A percentile compares a stretch with the other conserved stretches of the same genome.
Evolutionary conservation across 2,329 filamentous ascomycete species (phyloP).

Genomic region (Calonectria honghensis): DNA sequence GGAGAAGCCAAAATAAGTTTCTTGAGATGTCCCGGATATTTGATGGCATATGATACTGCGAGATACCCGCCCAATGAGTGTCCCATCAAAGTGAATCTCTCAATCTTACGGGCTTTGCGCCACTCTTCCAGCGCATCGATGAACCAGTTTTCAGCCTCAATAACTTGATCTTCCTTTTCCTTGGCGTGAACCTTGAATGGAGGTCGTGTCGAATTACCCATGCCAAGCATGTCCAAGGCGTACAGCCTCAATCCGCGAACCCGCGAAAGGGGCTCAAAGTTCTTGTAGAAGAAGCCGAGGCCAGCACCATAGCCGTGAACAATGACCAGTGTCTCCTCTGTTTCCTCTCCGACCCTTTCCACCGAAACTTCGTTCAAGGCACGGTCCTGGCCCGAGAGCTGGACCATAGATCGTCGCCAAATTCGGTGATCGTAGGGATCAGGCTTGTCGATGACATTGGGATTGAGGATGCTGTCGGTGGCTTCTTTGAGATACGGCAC

Average conservation of each 20-base stretch:
- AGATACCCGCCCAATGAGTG: constrained; percentile 97
- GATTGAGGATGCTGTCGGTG: constrained; percentile 77
- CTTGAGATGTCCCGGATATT: constrained; percentile 95
- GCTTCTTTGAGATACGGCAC: constrained; percentile 89
- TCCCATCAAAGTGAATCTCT: constrained; percentile 93
- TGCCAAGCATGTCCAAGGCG: constrained; percentile 94
- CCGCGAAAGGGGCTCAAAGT: constrained; percentile 91
- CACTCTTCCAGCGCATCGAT: constrained; percentile 97
- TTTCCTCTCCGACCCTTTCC: constrained; percentile 85
- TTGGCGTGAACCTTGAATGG: constrained; percentile 90
- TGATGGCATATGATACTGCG: constrained; percentile 94
- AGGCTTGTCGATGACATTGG: constrained; percentile 66
- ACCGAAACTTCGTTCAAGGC: constrained; percentile 95
- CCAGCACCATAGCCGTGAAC: constrained; percentile 97
- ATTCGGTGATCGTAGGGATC: constrained; percentile 90
- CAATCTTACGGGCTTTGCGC: constrained; percentile 90
- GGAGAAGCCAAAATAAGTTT: constrained; percentile 97
- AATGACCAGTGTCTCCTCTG: constrained; percentile 93
- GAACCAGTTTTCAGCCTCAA: constrained; percentile 96
- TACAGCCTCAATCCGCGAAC: constrained; percentile 90
- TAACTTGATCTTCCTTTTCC: constrained; percentile 85
- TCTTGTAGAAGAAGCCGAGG: constrained; percentile 98
- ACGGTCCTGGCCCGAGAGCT: constrained; percentile 88
- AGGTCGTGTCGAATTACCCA: constrained; percentile 91
- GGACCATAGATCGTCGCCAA: constrained; percentile 91